Percentiles rank a stretch among this genome's conserved stretches.
These are phyloP conservation scores for Pichia cephalocereana DNA, from an alignment of 805 yeast species.

Conservation along the genomic window DNA sequence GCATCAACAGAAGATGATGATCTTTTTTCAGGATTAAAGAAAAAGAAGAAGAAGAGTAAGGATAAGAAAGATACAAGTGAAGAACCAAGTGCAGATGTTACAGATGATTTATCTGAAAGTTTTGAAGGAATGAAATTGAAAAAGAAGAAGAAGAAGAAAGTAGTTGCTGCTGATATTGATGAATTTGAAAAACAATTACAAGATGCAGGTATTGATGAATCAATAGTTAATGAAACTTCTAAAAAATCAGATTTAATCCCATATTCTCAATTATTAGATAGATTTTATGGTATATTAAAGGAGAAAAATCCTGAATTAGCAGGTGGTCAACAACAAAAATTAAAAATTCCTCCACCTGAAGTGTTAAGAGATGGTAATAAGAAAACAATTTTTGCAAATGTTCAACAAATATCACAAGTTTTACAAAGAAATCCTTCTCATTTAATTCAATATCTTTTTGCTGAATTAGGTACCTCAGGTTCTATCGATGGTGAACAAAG, in stretches of 20 bases:
- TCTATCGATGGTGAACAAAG: constrained; percentile 97
- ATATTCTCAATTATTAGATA: constrained; percentile 66
- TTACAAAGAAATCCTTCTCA: constrained; percentile 97
- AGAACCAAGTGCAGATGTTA: constrained; percentile 21
- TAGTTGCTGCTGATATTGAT: constrained; percentile 47
- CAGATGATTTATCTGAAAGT: constrained; percentile 44
- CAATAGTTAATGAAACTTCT: constrained; percentile 18
- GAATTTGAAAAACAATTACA: constrained; percentile 87
- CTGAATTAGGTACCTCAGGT: constrained; percentile 99
- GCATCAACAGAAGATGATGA: constrained; percentile 38
- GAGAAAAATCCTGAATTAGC: constrained; percentile 97
- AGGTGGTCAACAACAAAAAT: constrained; percentile 89
- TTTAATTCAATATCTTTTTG: constrained; percentile 91
- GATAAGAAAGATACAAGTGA: constrained; percentile 24
- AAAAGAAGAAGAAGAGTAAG: constrained; percentile 72
- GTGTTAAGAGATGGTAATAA: constrained; percentile 96
- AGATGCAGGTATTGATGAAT: constrained; percentile 73
- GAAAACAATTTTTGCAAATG: constrained; percentile 92
- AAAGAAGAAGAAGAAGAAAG: constrained; percentile 76
- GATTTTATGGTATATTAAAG: constrained; percentile 80
- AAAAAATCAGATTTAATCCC: constrained; percentile 49
- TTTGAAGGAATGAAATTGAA: constrained; percentile 65
- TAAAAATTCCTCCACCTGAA: constrained; percentile 95
- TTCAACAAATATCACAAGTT: constrained; percentile 87
- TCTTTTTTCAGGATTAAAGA: constrained; percentile 70